A percentile compares a stretch with the other conserved stretches of the same genome.
Evolutionary conservation across 176 grass and related monocot species (phyloP).

Genomic region (Elaeis guineensis): DNA sequence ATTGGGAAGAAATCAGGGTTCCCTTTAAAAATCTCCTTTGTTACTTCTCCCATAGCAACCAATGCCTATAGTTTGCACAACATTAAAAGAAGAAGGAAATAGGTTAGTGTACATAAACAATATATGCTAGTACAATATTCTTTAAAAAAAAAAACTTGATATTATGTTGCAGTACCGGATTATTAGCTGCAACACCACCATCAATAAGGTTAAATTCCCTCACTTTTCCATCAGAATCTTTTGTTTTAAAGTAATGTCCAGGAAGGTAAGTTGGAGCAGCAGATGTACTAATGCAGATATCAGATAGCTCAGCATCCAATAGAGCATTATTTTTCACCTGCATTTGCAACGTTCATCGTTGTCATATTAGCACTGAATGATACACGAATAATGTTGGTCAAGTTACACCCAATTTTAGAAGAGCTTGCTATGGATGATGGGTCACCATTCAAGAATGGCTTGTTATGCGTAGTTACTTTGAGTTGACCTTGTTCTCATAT

Average conservation of each 20-base stretch:
- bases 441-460: not conserved
- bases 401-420: not conserved
- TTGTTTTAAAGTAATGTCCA: not conserved
- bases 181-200: constrained; percentile 1
- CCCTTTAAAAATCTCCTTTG: not conserved
- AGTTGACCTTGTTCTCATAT: too few species aligned
- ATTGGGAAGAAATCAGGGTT: not conserved
- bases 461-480: too few species aligned
- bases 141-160: too few species aligned
- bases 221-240: not conserved
- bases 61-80: not conserved
- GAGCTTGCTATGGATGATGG: not conserved
- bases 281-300: constrained; percentile 8
- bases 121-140: too few species aligned
- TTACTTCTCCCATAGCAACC: not conserved
- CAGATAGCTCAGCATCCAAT: not conserved
- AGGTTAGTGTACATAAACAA: too few species aligned
- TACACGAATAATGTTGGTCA: not conserved
- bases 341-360: too few species aligned
- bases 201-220: not conserved
- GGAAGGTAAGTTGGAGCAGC: constrained; percentile 6
- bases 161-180: not conserved
- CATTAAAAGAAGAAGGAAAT: too few species aligned
- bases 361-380: not conserved
- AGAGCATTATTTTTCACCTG: not conserved